Percentiles rank a stretch among this genome's conserved stretches.
Evolutionary conservation across 257 asterid genomes (phyloP).

Genomic region (Fraxinus excelsior): DNA sequence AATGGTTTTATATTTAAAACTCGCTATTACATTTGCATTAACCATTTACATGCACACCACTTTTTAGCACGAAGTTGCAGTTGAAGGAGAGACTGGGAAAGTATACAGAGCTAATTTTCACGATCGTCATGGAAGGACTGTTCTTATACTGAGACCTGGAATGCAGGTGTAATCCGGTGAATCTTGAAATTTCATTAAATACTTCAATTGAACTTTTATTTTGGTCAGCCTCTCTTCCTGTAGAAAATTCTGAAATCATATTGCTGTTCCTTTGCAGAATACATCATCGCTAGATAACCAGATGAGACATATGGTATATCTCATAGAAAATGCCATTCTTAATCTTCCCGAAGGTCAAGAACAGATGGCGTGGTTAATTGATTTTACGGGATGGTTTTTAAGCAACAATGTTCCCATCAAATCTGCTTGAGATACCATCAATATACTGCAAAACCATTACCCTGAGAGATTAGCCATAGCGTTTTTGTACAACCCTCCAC

Average conservation of each 20-base stretch:
- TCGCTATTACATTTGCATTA: background rate
- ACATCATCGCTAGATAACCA: constrained; percentile 75
- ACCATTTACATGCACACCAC: constrained; percentile 10
- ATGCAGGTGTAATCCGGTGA: constrained; percentile 67
- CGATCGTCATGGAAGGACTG: constrained; percentile 86
- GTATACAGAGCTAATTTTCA: constrained; percentile 76
- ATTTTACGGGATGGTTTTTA: constrained; percentile 87
- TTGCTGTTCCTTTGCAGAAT: constrained; percentile 50
- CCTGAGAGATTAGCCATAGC: constrained; percentile 89
- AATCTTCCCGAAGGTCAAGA: constrained; percentile 94
- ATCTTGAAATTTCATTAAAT: constrained; percentile 4
- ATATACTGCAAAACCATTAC: constrained; percentile 81
- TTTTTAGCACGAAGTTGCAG: constrained; percentile 74
- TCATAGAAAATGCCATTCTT: constrained; percentile 82
- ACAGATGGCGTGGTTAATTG: constrained; percentile 93
- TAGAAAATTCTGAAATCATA: background rate
- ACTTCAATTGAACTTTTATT: background rate
- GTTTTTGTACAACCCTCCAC: constrained; percentile 88
- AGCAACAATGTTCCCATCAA: constrained; percentile 74
- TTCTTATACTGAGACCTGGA: constrained; percentile 89
- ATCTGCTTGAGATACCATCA: constrained; percentile 74
- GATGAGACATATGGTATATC: constrained; percentile 85
- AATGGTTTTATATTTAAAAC: background rate
- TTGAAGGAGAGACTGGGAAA: constrained; percentile 92
- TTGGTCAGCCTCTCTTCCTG: background rate